phyloP scores from a whole-genome alignment of 2,329 filamentous ascomycete species.

The Fusarium tanahbumbuense region DNA sequence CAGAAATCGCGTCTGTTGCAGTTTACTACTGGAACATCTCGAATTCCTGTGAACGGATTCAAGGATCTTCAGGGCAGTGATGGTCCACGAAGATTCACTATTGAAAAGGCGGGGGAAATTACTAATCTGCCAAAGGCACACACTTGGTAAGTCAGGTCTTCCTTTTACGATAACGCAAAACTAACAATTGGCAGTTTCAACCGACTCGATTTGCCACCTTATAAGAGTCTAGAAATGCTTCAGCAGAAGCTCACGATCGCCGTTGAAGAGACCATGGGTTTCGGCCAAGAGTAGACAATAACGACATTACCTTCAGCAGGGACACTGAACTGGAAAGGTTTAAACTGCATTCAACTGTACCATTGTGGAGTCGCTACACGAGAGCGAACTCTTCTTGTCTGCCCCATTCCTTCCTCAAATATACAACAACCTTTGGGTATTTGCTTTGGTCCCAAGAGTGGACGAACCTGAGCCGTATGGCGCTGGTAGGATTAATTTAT shows the following conservation, averaged over 20 bases:
- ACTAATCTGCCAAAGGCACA: conserved; percentile 95
- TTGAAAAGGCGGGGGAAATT: conserved; percentile 95
- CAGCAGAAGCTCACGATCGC: conserved; percentile 94
- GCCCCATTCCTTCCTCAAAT: conserved; percentile 36
- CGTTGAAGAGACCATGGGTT: conserved; percentile 98
- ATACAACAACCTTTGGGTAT: conserved; percentile 48
- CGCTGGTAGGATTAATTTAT: conserved; percentile 48
- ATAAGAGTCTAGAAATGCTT: conserved; percentile 87
- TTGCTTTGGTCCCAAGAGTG: conserved; percentile 48
- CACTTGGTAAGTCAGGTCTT: conserved; percentile 79
- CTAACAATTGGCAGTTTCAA: conserved; percentile 78
- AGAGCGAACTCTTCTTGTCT: conserved; percentile 32
- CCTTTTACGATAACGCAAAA: conserved; percentile 9
- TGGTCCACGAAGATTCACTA: conserved; percentile 93
- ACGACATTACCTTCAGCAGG: conserved; percentile 34
- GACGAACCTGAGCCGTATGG: conserved; percentile 48
- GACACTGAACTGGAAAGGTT: conserved; percentile 25
- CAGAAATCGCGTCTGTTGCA: conserved; percentile 96
- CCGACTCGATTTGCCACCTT: conserved; percentile 91
- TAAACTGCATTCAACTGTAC: conserved; percentile 21
- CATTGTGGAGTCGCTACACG: conserved; percentile 35
- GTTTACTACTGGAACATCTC: conserved; percentile 96
- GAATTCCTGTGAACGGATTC: conserved; percentile 99
- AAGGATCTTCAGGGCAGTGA: conserved; percentile 98
- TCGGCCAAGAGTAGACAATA: conserved; percentile 86